Base-by-base conservation (phyloP, 1,139 yeast genomes). In the Meyerozyma sp. region DNA sequence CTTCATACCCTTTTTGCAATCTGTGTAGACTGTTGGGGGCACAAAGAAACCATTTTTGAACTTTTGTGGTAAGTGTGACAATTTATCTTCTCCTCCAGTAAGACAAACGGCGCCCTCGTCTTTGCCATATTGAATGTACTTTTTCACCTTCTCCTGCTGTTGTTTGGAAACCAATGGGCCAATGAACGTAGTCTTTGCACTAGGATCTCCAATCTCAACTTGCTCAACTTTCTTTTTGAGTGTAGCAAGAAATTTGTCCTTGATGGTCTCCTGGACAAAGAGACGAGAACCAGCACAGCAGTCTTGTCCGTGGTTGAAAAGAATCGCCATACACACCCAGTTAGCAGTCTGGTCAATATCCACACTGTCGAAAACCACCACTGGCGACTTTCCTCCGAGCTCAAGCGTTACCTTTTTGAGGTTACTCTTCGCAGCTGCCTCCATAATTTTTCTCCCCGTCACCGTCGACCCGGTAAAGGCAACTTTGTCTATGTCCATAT, bases 391-490 rank as follows among this genome's bases (percentile, higher is more conserved):
- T 58, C 95, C 95, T 57, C 95, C 95, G 56, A 85, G 81, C 70
- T 86, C 95, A 55, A 86, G 77, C 37, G 95, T 85, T 44, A 84
- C 86, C 66, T 84, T 83, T 74, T 85, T 85, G 65, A 84, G 70
- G 66, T 81, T 81, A 39, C 84, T 74, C 49, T 62, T 63, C 36
- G 91, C 84, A 56, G 90, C 86, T 53, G 81, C 76, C 62, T 74
- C 77, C 88, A 86, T 80, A 53, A 86, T 83, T 55, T 68, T 71
- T 61, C 84, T 81, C 61, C 95, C 95, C 51, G 87, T 82, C 45
- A 81, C 84, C 46, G 95, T 86, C 27, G 94, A 85, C 54, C 95
- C 95, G 41, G 95, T 86, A 68, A 86, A 86, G 21, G 95, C 93
- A 58, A 86, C 76, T 74, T 86, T 86, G 67, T 81, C 80, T 59